Evolutionary conservation across 129 eudicot genomes (phyloP).

Genomic region (Centrapalus pauciflorus): DNA sequence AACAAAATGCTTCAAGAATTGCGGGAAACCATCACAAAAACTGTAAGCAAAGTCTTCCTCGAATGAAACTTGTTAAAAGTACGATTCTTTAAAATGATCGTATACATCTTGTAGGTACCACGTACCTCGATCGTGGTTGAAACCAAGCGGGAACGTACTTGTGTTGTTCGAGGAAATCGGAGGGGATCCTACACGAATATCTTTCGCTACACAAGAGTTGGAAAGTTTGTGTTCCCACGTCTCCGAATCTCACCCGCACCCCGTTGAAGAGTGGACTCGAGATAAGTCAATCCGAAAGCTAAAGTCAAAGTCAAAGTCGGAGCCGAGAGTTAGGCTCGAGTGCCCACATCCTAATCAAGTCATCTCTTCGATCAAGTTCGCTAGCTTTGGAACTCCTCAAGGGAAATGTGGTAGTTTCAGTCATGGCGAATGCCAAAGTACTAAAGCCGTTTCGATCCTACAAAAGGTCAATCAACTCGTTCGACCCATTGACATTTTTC

Average conservation of each 20-base stretch:
- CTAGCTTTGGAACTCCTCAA: slow-evolving; percentile 84
- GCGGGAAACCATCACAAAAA: slow-evolving; percentile 84
- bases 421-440: slow-evolving; percentile 78
- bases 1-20: slow-evolving; percentile 68
- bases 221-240: slow-evolving; percentile 70
- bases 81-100: neutral
- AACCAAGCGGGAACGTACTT: slow-evolving; percentile 56
- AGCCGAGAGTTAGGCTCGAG: slow-evolving; percentile 48
- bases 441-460: slow-evolving; percentile 50
- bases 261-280: slow-evolving; percentile 65
- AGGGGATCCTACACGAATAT: slow-evolving; percentile 71
- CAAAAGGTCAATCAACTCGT: slow-evolving; percentile 45
- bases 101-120: slow-evolving; percentile 55
- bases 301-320: slow-evolving; percentile 34
- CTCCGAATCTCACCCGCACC: slow-evolving; percentile 65
- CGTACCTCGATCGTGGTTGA: slow-evolving; percentile 86
- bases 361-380: slow-evolving; percentile 76
- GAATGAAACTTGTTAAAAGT: neutral
- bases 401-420: slow-evolving; percentile 82
- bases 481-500: slow-evolving; percentile 7
- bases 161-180: slow-evolving; percentile 85
- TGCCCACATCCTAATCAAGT: slow-evolving; percentile 68
- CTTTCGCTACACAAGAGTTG: slow-evolving; percentile 52
- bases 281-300: slow-evolving; percentile 31
- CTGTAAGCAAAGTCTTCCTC: slow-evolving; percentile 47